phyloP scores from a whole-genome alignment of 306 rosid genomes.

The Rubus parviflorus region DNA sequence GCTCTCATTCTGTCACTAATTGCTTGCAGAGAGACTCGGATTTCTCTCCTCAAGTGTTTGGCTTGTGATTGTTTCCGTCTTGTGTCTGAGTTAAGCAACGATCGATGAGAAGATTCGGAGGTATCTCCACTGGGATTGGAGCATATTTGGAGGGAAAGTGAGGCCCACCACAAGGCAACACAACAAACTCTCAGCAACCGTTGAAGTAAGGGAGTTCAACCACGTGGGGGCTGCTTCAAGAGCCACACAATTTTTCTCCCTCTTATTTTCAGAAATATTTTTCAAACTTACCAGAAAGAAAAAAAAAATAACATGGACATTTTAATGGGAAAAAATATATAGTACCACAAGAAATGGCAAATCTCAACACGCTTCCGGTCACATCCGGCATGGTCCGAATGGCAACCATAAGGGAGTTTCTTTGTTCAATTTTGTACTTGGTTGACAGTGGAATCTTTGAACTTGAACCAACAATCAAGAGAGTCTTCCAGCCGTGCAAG shows the following conservation, averaged over 20 bases:
- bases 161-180: conserved; percentile 23
- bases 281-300: neutral
- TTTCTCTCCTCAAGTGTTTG: neutral
- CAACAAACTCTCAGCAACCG: conserved; percentile 23
- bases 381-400: neutral
- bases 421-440: neutral
- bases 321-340: neutral
- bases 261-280: neutral
- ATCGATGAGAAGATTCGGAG: conserved; percentile 57
- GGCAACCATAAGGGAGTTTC: neutral
- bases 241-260: conserved; percentile 9
- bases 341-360: neutral
- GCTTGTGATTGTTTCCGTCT: too few relatives aligned
- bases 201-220: conserved; percentile 7
- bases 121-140: conserved; percentile 50
- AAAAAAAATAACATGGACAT: too few relatives aligned
- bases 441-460: neutral
- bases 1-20: conserved; percentile 46
- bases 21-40: too few relatives aligned
- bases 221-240: conserved; percentile 27
- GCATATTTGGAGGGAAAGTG: conserved; percentile 41
- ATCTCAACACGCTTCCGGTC: neutral
- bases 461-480: neutral
- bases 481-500: conserved; percentile 11
- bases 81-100: neutral